Percentiles rank a stretch among this genome's conserved stretches.
Evolutionary conservation across 2,329 filamentous ascomycete species (phyloP).

Genomic region (Lecanicillium sp.): DNA sequence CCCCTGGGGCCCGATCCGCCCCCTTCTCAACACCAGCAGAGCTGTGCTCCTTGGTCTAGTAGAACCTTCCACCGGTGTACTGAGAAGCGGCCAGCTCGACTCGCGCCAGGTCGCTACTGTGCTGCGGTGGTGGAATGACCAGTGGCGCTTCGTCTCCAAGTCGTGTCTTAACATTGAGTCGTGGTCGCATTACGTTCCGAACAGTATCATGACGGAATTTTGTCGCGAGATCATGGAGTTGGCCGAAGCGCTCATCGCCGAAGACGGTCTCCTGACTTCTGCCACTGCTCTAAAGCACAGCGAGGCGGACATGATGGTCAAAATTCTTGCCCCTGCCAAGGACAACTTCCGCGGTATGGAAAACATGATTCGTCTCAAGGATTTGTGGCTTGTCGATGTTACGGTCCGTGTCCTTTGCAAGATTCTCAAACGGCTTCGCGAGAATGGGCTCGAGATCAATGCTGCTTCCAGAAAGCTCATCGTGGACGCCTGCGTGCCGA

Average conservation of each 20-base stretch:
- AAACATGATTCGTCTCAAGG: slow-evolving; percentile 85
- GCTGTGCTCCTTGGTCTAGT: slow-evolving; percentile 52
- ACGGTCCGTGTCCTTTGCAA: slow-evolving; percentile 79
- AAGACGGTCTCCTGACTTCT: slow-evolving; percentile 76
- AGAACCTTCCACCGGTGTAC: slow-evolving; percentile 49
- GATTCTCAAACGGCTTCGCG: slow-evolving; percentile 73
- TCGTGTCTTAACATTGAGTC: slow-evolving; percentile 77
- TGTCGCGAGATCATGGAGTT: slow-evolving; percentile 94
- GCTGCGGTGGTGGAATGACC: slow-evolving; percentile 72
- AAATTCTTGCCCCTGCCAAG: slow-evolving; percentile 34
- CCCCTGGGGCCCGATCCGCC: slow-evolving; percentile 53
- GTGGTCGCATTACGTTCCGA: slow-evolving; percentile 75
- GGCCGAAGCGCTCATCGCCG: slow-evolving; percentile 75
- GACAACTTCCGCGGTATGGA: slow-evolving; percentile 61
- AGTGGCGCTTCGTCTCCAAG: slow-evolving; percentile 76
- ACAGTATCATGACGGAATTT: slow-evolving; percentile 78
- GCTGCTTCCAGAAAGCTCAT: slow-evolving; percentile 54
- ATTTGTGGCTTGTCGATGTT: slow-evolving; percentile 76
- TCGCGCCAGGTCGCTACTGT: slow-evolving; percentile 59
- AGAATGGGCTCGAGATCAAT: slow-evolving; percentile 67
- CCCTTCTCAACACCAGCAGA: slow-evolving; percentile 50
- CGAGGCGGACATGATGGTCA: slow-evolving; percentile 34
- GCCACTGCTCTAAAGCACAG: slow-evolving; percentile 38
- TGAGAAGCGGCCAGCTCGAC: slow-evolving; percentile 51
- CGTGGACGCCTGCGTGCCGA: slow-evolving; percentile 57